Conservation (phyloP, 1,284 basidiomycete genomes). For the Stereum hirsutum region DNA sequence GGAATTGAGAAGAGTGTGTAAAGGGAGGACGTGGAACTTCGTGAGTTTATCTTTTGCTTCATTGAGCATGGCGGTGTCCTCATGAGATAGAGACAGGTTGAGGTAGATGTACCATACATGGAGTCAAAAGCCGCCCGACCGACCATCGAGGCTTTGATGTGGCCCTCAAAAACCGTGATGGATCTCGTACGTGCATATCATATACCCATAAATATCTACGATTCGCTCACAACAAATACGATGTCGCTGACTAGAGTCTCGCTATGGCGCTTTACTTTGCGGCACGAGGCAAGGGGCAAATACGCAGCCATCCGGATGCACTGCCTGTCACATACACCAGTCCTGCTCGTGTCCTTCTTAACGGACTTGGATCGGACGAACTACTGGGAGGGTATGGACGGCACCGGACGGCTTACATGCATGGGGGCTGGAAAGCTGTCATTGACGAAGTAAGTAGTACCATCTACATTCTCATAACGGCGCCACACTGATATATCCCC, state of each 20-base stretch:
- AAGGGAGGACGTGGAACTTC: conserved; percentile 82
- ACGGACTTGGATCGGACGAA: conserved; percentile 93
- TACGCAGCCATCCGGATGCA: conserved; percentile 28
- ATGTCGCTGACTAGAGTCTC: conserved; percentile 73
- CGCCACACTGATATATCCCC: not conserved
- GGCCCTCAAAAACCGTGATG: conserved; percentile 82
- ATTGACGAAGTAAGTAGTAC: conserved; percentile 61
- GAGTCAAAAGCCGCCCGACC: conserved; percentile 54
- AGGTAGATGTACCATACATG: conserved; percentile 80
- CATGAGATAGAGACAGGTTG: conserved; percentile 46
- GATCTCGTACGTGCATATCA: conserved; percentile 57
- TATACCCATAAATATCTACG: not conserved
- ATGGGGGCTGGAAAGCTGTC: conserved; percentile 63
- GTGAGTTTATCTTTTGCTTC: conserved; percentile 26
- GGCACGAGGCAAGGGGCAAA: conserved; percentile 62
- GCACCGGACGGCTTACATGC: conserved; percentile 71
- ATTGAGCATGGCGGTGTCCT: not conserved
- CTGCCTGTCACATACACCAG: conserved; percentile 52
- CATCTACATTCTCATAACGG: not conserved
- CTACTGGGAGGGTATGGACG: conserved; percentile 91
- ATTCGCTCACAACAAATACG: conserved; percentile 2
- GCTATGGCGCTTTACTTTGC: conserved; percentile 92
- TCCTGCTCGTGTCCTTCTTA: conserved; percentile 77
- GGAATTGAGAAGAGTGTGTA: conserved; percentile 68
- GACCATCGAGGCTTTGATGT: conserved; percentile 69